Conservation (phyloP, 495 filamentous ascomycete species). For the Entonaema liquescens region DNA sequence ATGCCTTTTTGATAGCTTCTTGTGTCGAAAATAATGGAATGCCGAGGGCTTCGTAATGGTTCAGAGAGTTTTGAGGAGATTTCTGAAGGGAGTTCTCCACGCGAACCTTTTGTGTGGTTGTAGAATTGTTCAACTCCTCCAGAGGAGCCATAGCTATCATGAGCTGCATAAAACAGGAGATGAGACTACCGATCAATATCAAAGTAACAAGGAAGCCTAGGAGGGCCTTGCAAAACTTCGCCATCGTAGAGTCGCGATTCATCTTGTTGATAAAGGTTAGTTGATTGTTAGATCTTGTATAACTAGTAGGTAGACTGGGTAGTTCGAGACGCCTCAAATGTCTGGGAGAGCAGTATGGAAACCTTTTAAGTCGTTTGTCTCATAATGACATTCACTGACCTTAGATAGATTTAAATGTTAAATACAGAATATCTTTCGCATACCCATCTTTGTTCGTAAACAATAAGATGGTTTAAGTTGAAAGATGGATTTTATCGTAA, state of each 20-base stretch:
- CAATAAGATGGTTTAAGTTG: background rate
- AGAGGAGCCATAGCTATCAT: too few relatives aligned
- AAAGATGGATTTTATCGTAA: background rate
- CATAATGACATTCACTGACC: background rate
- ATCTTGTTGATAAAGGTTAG: background rate
- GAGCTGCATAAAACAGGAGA: too few relatives aligned
- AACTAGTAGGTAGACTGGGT: background rate
- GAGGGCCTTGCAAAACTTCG: background rate
- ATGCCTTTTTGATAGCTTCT: background rate
- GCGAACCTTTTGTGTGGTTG: background rate
- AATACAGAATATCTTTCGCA: background rate
- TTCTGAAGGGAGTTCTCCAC: too few relatives aligned
- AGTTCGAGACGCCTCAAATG: background rate
- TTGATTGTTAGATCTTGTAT: background rate
- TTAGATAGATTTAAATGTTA: background rate
- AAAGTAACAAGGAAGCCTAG: background rate
- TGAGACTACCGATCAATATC: too few relatives aligned
- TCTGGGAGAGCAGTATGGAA: background rate
- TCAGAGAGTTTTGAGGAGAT: background rate
- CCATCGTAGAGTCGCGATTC: background rate
- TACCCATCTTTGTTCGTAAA: background rate
- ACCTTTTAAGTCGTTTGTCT: background rate
- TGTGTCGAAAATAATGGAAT: background rate
- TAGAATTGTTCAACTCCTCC: too few relatives aligned
- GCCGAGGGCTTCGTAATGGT: conserved; percentile 4